These are phyloP conservation scores for Hypoxylon fragiforme DNA, from an alignment of 495 filamentous ascomycete genomes.

Conservation along the genomic window DNA sequence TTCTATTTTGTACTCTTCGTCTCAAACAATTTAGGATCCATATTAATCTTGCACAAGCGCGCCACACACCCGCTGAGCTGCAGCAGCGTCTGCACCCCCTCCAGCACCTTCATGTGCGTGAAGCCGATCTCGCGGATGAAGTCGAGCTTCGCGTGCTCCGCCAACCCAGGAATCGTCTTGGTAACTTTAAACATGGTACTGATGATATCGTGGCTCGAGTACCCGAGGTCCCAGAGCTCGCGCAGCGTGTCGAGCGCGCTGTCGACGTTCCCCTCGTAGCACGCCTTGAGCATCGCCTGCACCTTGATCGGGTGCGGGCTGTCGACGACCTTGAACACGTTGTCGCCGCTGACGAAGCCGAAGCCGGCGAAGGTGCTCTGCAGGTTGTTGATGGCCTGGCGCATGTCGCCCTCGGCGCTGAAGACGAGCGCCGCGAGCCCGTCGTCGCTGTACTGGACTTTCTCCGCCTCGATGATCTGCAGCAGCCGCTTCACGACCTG, in stretches of 20 bases:
- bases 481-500: conserved; percentile 88
- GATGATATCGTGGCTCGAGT: conserved; percentile 96
- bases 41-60: conserved; percentile 88
- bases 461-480: conserved; percentile 89
- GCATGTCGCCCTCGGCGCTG: conserved; percentile 97
- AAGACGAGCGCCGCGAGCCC: conserved; percentile 95
- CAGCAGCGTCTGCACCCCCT: conserved; percentile 92
- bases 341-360: conserved; percentile 94
- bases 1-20: conserved; percentile 46
- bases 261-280: conserved; percentile 88
- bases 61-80: conserved; percentile 92
- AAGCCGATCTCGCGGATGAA: conserved; percentile 99
- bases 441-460: conserved; percentile 86
- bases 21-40: conserved; percentile 87
- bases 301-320: conserved; percentile 96
- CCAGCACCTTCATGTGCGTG: conserved; percentile 97
- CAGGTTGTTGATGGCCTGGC: conserved; percentile 98
- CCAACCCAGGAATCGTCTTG: conserved; percentile 86
- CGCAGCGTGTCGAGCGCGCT: conserved; percentile 81
- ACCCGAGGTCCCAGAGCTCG: conserved; percentile 92
- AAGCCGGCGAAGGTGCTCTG: conserved; percentile 96
- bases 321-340: conserved; percentile 98
- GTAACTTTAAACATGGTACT: conserved; percentile 99
- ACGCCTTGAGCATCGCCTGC: conserved; percentile 96
- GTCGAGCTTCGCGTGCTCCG: conserved; percentile 90